Conservation (phyloP, 1,284 basidiomycete genomes). For the Fomitopsis betulina region DNA sequence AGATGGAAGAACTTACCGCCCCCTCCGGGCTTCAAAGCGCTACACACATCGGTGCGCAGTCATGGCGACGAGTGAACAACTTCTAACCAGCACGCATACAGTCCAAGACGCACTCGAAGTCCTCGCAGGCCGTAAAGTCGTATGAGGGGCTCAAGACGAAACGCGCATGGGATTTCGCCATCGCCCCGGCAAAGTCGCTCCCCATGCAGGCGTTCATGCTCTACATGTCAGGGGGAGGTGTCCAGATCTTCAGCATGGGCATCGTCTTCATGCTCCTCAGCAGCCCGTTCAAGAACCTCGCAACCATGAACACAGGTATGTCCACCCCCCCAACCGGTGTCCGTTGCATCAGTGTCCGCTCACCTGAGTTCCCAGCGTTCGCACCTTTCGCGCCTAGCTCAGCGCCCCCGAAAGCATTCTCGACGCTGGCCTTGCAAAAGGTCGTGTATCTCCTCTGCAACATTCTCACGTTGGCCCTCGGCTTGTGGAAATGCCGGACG, state of each 20-base stretch:
- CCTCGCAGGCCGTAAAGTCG: constrained; percentile 31
- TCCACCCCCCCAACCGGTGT: constrained; percentile 2
- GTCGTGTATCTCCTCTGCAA: constrained; percentile 68
- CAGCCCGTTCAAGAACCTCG: constrained; percentile 76
- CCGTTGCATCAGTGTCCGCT: neutral
- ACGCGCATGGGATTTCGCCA: constrained; percentile 86
- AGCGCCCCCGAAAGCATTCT: constrained; percentile 44
- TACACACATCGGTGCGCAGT: constrained; percentile 2
- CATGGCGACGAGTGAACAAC: neutral
- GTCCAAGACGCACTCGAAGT: constrained; percentile 39
- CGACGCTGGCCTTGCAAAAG: constrained; percentile 62
- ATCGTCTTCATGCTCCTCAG: constrained; percentile 88
- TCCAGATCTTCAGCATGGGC: constrained; percentile 92
- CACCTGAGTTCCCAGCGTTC: constrained; percentile 42
- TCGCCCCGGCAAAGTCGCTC: constrained; percentile 79
- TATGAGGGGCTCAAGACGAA: constrained; percentile 71
- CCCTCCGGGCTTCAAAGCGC: constrained; percentile 7
- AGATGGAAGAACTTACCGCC: constrained; percentile 15
- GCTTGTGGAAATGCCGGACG: constrained; percentile 85
- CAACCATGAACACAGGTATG: constrained; percentile 72
- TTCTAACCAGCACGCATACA: constrained; percentile 15
- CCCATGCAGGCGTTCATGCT: constrained; percentile 97
- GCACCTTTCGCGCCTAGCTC: constrained; percentile 58
- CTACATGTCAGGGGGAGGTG: constrained; percentile 91
- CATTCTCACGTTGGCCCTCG: constrained; percentile 69